Evolutionary conservation across 306 rosid species (phyloP).

Genomic region (Spatholobus suberectus): DNA sequence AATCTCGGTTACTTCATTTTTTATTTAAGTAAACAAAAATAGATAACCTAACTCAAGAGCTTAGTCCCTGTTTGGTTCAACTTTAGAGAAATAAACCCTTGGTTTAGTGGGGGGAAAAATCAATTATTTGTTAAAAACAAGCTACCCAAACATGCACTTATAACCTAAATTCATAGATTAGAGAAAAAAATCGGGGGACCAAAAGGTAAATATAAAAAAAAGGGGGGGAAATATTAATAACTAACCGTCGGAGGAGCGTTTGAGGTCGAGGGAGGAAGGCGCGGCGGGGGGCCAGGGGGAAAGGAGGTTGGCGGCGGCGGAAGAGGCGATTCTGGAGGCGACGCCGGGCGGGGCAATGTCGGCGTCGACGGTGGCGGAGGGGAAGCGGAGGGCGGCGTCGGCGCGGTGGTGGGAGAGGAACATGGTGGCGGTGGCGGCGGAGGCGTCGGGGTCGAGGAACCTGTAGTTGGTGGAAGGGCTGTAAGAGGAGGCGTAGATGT

Average conservation of each 20-base stretch:
- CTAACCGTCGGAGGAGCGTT: slow-evolving; percentile 85
- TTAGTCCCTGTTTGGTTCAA: not conserved
- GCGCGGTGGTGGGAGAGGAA: slow-evolving; percentile 41
- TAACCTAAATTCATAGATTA: not conserved
- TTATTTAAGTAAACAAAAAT: not conserved
- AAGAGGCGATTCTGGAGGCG: slow-evolving; percentile 38
- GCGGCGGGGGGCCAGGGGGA: slow-evolving; percentile 58
- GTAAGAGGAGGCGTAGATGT: slow-evolving; percentile 43
- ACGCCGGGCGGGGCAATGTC: slow-evolving; percentile 56
- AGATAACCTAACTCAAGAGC: not conserved
- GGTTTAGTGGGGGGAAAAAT: not conserved
- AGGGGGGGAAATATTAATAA: not conserved
- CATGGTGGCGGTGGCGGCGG: slow-evolving; percentile 25
- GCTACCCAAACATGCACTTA: not conserved
- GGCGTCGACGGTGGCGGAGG: slow-evolving; percentile 46
- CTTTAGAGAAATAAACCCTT: not conserved
- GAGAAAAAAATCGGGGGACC: not conserved
- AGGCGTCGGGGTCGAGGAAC: slow-evolving; percentile 27
- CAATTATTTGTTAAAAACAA: not conserved
- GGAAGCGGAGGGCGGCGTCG: slow-evolving; percentile 42
- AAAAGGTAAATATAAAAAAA: not conserved
- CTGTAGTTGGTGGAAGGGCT: slow-evolving; percentile 54
- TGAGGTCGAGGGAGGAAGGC: slow-evolving; percentile 52
- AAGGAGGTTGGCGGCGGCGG: slow-evolving; percentile 52
- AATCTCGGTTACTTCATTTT: not conserved